Conservation (phyloP, 306 rosid genomes). For the Malus asiatica region DNA sequence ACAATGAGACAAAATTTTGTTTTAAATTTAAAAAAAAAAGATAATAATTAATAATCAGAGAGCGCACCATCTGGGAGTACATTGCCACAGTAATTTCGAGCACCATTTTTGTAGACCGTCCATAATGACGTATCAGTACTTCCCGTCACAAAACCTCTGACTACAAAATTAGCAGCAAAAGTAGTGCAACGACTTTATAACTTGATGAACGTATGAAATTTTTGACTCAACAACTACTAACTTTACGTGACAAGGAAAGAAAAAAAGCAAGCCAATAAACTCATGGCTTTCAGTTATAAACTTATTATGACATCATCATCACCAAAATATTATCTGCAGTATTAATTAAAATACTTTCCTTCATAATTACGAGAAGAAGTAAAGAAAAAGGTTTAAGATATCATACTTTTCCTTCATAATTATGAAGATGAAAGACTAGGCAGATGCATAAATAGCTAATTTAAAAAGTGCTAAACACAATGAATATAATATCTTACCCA, state of each 20-base stretch:
- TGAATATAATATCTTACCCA: constrained; percentile 49
- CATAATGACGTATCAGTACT: constrained; percentile 93
- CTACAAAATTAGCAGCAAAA: constrained; percentile 34
- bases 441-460: neutral
- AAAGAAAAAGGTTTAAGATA: neutral
- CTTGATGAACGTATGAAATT: neutral
- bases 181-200: constrained; percentile 4
- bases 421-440: neutral
- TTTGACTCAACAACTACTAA: neutral
- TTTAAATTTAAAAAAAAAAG: neutral
- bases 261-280: neutral
- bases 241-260: neutral
- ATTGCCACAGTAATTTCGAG: constrained; percentile 79
- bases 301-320: neutral
- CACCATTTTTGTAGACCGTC: constrained; percentile 82
- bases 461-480: neutral
- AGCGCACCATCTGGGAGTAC: constrained; percentile 67
- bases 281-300: neutral
- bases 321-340: neutral
- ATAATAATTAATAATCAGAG: neutral
- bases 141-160: constrained; percentile 95
- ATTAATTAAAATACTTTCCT: neutral
- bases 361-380: neutral
- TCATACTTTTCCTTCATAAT: neutral
- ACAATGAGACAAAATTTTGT: constrained; percentile 11